phyloP scores from a whole-genome alignment of 2,329 filamentous ascomycete species.

The Mycosphaerella sp. region DNA sequence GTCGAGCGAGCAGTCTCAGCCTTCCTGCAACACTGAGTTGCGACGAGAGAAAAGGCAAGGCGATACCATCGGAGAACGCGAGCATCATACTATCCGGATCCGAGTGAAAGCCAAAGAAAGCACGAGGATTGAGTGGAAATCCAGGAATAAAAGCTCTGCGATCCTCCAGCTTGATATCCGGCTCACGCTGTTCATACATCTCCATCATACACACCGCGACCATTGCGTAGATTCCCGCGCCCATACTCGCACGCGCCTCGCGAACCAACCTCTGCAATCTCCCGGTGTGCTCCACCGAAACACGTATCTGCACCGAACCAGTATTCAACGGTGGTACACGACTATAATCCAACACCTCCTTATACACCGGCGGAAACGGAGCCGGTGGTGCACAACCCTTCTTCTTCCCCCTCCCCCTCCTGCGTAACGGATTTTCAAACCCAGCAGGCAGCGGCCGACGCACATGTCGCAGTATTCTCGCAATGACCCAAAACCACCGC shows the following conservation, averaged over 20 bases:
- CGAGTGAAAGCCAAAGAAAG: conserved; percentile 36
- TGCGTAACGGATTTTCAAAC: conserved; percentile 40
- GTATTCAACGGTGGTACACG: conserved; percentile 37
- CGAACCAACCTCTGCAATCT: conserved; percentile 38
- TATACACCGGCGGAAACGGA: conserved; percentile 32
- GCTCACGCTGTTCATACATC: conserved; percentile 35
- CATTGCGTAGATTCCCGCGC: conserved; percentile 44
- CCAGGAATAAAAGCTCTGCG: conserved; percentile 40
- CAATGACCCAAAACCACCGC: conserved; percentile 46
- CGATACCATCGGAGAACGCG: conserved; percentile 43
- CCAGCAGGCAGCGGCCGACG: conserved; percentile 36
- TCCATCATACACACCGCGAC: conserved; percentile 45
- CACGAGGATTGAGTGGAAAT: conserved; percentile 44
- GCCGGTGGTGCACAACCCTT: conserved; percentile 9
- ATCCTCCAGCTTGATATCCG: conserved; percentile 26
- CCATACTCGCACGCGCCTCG: conserved; percentile 34
- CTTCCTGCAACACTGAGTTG: conserved; percentile 34
- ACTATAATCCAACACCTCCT: conserved; percentile 37
- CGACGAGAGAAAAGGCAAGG: conserved; percentile 40
- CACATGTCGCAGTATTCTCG: conserved; percentile 41
- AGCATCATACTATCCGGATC: conserved; percentile 43
- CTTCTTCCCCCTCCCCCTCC: conserved; percentile 9
- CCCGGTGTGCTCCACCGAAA: conserved; percentile 33
- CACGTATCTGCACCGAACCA: conserved; percentile 29
- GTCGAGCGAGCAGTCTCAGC: conserved; percentile 36